Conservation (phyloP, 2,329 filamentous ascomycete genomes). For the Botrytis cinerea region DNA sequence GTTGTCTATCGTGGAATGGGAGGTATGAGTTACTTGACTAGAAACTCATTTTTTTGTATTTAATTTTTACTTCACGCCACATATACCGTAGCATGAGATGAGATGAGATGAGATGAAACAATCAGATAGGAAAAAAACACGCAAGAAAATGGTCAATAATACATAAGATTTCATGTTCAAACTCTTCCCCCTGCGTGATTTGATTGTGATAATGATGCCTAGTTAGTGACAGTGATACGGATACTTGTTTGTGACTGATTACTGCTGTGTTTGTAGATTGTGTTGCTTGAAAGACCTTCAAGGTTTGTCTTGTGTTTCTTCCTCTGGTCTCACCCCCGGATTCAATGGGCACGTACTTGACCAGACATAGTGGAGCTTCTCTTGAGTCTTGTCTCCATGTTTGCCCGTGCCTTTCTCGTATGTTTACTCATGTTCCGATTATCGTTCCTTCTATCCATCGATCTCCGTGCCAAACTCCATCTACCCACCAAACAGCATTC, state of each 20-base stretch:
- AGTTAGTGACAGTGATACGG: neutral
- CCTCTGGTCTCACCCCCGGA: neutral
- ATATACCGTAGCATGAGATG: slow-evolving; percentile 10
- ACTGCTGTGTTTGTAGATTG: neutral
- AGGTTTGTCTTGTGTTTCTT: neutral
- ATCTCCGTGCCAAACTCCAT: neutral
- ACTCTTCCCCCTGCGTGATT: neutral
- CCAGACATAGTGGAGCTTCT: neutral
- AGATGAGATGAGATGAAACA: slow-evolving; percentile 10
- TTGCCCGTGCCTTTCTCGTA: neutral
- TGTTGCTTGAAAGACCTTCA: neutral
- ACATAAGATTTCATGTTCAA: slow-evolving; percentile 18
- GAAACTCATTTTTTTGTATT: slow-evolving; percentile 7
- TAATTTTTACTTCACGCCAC: slow-evolving; percentile 4
- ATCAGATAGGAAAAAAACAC: slow-evolving; percentile 5
- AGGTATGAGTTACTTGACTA: neutral
- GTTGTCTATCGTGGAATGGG: slow-evolving; percentile 14
- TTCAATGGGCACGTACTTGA: neutral
- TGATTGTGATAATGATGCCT: neutral
- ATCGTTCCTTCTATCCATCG: neutral
- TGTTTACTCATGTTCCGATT: neutral
- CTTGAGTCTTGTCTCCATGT: neutral
- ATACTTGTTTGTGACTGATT: slow-evolving; percentile 6
- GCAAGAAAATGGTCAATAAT: slow-evolving; percentile 4
- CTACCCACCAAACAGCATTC: neutral